These are phyloP conservation scores for Arthroderma sp. DNA, from an alignment of 2,329 filamentous ascomycete species.

Conservation along the genomic window DNA sequence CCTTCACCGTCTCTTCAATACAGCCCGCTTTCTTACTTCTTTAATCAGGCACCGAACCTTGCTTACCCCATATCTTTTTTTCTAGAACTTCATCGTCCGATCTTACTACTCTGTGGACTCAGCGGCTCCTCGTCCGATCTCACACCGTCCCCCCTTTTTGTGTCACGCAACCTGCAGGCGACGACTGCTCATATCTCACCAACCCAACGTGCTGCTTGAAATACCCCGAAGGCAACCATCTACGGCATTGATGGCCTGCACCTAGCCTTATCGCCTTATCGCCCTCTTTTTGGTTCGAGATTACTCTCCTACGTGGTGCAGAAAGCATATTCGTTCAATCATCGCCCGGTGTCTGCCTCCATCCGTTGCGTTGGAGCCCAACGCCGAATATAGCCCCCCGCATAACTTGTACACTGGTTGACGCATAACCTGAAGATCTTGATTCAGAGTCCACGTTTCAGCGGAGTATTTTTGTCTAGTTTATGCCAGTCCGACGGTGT, in stretches of 20 bases:
- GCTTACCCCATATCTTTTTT: neutral
- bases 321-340: neutral
- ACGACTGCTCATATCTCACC: conserved; percentile 4
- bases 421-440: neutral
- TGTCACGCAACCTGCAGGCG: neutral
- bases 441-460: neutral
- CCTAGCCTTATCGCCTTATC: neutral
- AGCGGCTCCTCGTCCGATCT: neutral
- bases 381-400: neutral
- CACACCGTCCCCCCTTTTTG: neutral
- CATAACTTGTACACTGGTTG: neutral
- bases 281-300: neutral
- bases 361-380: conserved; percentile 1
- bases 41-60: neutral
- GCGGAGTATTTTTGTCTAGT: neutral
- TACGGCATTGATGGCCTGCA: neutral
- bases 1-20: neutral
- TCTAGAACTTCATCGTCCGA: neutral
- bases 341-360: neutral
- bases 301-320: neutral
- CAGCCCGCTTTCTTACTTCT: neutral
- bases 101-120: neutral
- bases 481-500: neutral
- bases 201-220: neutral
- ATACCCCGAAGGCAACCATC: neutral